Evolutionary conservation across 2,329 filamentous ascomycete genomes (phyloP).

Genomic region (Dactylellina parvicollis): DNA sequence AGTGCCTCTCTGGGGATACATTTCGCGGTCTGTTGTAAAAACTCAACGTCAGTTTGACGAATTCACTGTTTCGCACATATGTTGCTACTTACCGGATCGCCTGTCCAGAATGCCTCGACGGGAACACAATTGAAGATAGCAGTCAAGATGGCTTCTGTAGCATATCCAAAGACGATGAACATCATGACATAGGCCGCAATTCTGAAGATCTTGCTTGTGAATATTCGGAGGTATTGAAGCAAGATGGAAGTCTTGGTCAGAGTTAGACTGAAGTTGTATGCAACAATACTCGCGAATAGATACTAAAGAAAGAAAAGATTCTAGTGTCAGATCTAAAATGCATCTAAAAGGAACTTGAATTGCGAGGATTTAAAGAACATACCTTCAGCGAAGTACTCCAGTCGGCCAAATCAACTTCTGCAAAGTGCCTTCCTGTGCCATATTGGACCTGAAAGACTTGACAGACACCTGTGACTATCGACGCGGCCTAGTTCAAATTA

Average conservation of each 20-base stretch:
- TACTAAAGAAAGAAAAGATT: constrained; percentile 22
- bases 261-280: constrained; percentile 46
- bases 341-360: neutral
- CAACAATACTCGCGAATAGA: constrained; percentile 43
- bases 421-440: constrained; percentile 46
- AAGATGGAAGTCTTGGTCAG: constrained; percentile 58
- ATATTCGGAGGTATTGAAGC: constrained; percentile 58
- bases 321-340: neutral
- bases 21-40: constrained; percentile 49
- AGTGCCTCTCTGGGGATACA: constrained; percentile 58
- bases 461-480: constrained; percentile 45
- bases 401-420: constrained; percentile 40
- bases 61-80: neutral
- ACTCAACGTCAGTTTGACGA: neutral
- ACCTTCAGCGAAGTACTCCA: constrained; percentile 50
- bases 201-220: constrained; percentile 56
- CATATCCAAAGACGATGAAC: constrained; percentile 56
- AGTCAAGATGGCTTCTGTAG: constrained; percentile 56
- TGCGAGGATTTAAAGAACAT: neutral
- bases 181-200: constrained; percentile 56
- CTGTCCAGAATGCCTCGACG: constrained; percentile 56
- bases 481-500: constrained; percentile 10
- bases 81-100: constrained; percentile 49
- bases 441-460: constrained; percentile 51
- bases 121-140: constrained; percentile 59